These are phyloP conservation scores for Cryphonectria japonica DNA, from an alignment of 2,329 filamentous ascomycete genomes.

Conservation along the genomic window DNA sequence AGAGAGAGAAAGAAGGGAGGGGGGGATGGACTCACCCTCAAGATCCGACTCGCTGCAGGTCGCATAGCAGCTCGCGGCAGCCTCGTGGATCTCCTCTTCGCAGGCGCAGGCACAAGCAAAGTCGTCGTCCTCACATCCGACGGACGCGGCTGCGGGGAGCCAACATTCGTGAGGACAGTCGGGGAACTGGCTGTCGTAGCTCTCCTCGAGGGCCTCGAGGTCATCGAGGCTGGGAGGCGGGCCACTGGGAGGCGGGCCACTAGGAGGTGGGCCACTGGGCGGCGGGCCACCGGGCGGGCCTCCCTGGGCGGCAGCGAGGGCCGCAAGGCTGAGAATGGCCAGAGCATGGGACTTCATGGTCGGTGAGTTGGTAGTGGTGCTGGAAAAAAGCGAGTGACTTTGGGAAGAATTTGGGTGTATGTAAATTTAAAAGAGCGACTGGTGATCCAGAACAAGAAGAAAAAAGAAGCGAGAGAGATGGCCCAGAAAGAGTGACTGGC, in stretches of 20 bases:
- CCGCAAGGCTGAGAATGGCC: slow-evolving; percentile 6
- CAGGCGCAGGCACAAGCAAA: not conserved
- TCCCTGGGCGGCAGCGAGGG: slow-evolving; percentile 1
- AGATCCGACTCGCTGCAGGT: not conserved
- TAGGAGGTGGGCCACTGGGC: too few species aligned
- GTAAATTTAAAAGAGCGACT: not conserved
- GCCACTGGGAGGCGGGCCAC: too few species aligned
- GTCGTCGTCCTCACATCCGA: not conserved
- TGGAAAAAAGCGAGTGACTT: not conserved
- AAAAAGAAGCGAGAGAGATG: not conserved
- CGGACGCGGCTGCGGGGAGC: not conserved
- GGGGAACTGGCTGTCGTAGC: not conserved
- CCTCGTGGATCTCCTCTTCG: not conserved
- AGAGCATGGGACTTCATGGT: slow-evolving; percentile 11
- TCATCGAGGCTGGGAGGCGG: not conserved
- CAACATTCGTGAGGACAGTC: not conserved
- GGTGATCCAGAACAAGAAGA: not conserved
- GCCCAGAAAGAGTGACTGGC: not conserved
- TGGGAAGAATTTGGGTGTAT: not conserved
- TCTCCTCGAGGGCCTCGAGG: not conserved
- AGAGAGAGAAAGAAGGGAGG: not conserved
- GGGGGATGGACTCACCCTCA: not conserved
- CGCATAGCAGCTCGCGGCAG: not conserved
- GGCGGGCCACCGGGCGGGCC: too few species aligned
- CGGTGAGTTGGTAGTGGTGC: not conserved